Evolutionary conservation across 2,329 filamentous ascomycete genomes (phyloP), one percentile per base, ranked within the genome.

Genomic region (Onygenales sp.): DNA sequence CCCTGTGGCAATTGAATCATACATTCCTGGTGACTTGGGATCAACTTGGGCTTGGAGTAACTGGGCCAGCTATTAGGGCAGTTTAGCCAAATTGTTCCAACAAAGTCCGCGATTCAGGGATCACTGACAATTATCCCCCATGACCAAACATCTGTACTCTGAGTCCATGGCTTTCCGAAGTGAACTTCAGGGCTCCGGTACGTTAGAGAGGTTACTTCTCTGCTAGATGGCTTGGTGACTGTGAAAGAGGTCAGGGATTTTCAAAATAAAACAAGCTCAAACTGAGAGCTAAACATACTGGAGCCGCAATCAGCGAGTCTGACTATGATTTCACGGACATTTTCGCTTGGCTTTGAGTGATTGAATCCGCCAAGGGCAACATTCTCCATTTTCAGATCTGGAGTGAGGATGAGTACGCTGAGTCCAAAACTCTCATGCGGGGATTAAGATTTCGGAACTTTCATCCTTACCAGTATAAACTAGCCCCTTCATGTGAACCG

Each of bases 331-430:
- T 59, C 45, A 42, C 46, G 52, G 9, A 58, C 39, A 55, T 58
- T 57, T 44, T 55, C 49, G 33, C 53, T 55, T 33, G 56, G 54
- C n/a, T 53, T 55, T n/a, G 45, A 43, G 36, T 50, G 43, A 46
- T 59, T 50, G 42, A 59, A 57, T 11, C 55, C 54, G 3, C 41
- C 36, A 3, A 60, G 13, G 7, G 38, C 45, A 39, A 59, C 42
- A 53, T 60, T 60, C 47, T 59, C 58, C 58, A 59, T 60, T 27
- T 58, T 60, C 36, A 59, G 31, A 54, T 59, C 57, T 59, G 31
- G 50, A 46, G 35, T 17, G n/a, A 43, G 17, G 17, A 38, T 43
- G 27, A 54, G 14, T 47, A 45, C n/a, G 13, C n/a, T 13, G 33
- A 49, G 14, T 35, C 21, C 10, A 13, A 49, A 32, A 7, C 41